Evolutionary conservation across 2,329 filamentous ascomycete genomes (phyloP).

Genomic region (Graphilbum sp.): DNA sequence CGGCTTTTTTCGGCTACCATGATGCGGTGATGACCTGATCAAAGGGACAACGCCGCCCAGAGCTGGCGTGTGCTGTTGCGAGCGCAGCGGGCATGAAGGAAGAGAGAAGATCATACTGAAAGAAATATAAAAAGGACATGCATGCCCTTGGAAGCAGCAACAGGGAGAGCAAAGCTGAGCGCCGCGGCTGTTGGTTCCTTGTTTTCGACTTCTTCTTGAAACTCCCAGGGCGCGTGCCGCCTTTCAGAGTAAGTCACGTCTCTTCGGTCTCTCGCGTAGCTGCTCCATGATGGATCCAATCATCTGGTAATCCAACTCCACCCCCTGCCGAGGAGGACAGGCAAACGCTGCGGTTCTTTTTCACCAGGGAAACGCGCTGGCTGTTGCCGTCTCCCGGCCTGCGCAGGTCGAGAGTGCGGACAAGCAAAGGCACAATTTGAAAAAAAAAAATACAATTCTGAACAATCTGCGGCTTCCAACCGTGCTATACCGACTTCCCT

Average conservation of each 20-base stretch:
- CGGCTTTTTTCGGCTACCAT: conserved; percentile 35
- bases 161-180: no score
- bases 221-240: no score
- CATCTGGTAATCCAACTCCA: conserved; percentile 11
- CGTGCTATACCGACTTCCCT: not conserved
- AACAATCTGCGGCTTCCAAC: not conserved
- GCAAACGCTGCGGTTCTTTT: no score
- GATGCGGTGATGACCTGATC: conserved; percentile 52
- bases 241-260: no score
- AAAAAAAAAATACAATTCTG: not conserved
- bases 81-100: not conserved
- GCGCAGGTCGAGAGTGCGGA: conserved; percentile 9
- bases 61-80: not conserved
- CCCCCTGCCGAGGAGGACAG: conserved; percentile 3
- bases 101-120: no score
- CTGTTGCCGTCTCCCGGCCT: not conserved
- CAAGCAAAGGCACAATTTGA: conserved; percentile 4
- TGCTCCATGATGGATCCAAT: conserved; percentile 1
- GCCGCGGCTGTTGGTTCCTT: no score
- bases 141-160: no score
- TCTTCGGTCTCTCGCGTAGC: no score
- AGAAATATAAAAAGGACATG: no score
- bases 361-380: no score
- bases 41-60: conserved; percentile 31
- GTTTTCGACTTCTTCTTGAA: no score